phyloP scores from a whole-genome alignment of 345 rosid genomes.

The Heritiera littoralis region DNA sequence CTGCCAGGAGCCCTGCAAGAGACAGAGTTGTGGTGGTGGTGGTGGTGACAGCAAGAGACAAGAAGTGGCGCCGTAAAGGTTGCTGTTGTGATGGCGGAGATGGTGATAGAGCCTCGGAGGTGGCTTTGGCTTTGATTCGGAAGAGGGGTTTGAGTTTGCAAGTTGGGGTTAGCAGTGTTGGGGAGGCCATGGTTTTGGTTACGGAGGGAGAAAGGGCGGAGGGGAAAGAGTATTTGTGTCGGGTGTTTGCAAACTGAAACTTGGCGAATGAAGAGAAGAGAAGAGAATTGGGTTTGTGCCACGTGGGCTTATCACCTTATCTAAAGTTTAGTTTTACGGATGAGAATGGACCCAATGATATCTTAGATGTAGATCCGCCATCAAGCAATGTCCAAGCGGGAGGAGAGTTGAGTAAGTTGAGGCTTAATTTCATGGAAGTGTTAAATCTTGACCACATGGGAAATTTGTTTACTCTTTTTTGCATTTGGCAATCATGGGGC shows the following conservation, averaged over 20 bases:
- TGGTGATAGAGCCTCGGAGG: constrained; percentile 22
- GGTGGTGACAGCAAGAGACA: constrained; percentile 41
- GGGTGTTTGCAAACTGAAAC: constrained; percentile 19
- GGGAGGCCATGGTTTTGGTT: constrained; percentile 61
- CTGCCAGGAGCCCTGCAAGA: constrained; percentile 25
- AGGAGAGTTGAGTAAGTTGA: neutral
- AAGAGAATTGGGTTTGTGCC: constrained; percentile 44
- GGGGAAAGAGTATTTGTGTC: constrained; percentile 13
- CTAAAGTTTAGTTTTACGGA: constrained; percentile 41
- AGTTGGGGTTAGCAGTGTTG: constrained; percentile 62
- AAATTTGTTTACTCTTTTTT: no score
- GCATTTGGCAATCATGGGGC: neutral
- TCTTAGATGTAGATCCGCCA: neutral
- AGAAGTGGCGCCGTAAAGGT: constrained; percentile 59
- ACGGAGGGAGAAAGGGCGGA: neutral
- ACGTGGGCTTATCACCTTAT: constrained; percentile 96
- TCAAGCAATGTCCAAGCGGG: neutral
- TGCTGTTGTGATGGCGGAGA: constrained; percentile 13
- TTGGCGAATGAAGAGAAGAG: constrained; percentile 12
- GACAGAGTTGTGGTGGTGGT: constrained; percentile 34
- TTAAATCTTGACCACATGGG: neutral
- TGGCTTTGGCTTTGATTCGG: constrained; percentile 27
- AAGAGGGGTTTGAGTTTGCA: constrained; percentile 41
- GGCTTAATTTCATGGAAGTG: neutral
- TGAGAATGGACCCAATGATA: constrained; percentile 27